Conservation (phyloP, 2,329 filamentous ascomycete species). For the Dactylellina drechsleri region DNA sequence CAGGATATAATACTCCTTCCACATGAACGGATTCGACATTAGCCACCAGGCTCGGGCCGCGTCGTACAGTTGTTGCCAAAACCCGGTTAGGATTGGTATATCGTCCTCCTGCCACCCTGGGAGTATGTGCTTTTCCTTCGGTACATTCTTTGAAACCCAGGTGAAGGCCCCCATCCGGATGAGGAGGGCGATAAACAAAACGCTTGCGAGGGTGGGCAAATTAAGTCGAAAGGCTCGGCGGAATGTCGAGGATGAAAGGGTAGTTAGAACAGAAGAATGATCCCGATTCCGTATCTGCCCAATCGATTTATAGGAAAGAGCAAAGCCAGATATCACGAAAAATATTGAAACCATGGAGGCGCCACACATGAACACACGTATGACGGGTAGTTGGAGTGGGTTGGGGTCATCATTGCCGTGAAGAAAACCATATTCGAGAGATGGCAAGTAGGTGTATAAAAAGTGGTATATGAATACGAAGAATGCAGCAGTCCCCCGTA, state of each 20-base stretch:
- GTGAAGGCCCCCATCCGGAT: slow-evolving; percentile 48
- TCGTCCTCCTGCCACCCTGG: slow-evolving; percentile 47
- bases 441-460: slow-evolving; percentile 57
- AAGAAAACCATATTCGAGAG: slow-evolving; percentile 57
- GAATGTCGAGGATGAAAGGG: slow-evolving; percentile 60
- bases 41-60: slow-evolving; percentile 59
- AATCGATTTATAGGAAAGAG: slow-evolving; percentile 67
- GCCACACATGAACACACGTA: slow-evolving; percentile 61
- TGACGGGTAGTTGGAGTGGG: slow-evolving; percentile 61
- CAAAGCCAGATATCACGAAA: slow-evolving; percentile 71
- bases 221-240: slow-evolving; percentile 60
- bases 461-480: slow-evolving; percentile 59
- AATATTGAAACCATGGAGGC: slow-evolving; percentile 66
- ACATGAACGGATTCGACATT: slow-evolving; percentile 58
- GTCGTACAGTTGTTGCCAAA: slow-evolving; percentile 59
- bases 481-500: slow-evolving; percentile 59
- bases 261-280: slow-evolving; percentile 63
- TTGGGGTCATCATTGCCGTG: slow-evolving; percentile 47
- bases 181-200: slow-evolving; percentile 31
- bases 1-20: slow-evolving; percentile 60
- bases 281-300: slow-evolving; percentile 65
- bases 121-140: slow-evolving; percentile 27
- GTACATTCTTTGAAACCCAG: slow-evolving; percentile 30
- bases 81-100: slow-evolving; percentile 48
- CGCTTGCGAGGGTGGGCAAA: slow-evolving; percentile 58